phyloP scores from a whole-genome alignment of 768 basidiomycete genomes.

The Termitomyces sp. region DNA sequence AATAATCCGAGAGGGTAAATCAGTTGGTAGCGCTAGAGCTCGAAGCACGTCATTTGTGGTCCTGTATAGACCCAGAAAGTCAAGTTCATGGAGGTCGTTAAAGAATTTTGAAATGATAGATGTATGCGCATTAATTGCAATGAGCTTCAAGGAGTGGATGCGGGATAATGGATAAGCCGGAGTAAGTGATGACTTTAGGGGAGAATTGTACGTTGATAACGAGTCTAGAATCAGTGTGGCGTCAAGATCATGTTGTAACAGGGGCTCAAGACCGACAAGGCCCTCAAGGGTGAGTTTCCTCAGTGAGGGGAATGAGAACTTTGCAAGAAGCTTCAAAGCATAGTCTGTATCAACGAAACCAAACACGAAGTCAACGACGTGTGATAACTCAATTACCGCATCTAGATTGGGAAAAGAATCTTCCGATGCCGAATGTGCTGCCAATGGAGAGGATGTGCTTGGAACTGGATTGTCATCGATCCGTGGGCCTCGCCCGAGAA shows the following conservation, averaged over 20 bases:
- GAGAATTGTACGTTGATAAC: conserved; percentile 15
- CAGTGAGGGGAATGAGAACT: conserved; percentile 32
- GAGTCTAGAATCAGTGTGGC: conserved; percentile 29
- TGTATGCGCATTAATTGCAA: conserved; percentile 18
- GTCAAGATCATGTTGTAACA: conserved; percentile 23
- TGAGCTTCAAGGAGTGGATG: conserved; percentile 25
- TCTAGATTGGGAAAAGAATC: neutral
- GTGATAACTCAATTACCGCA: conserved; percentile 19
- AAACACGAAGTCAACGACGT: conserved; percentile 28
- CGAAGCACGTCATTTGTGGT: conserved; percentile 18
- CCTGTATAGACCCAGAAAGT: conserved; percentile 16
- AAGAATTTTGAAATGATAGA: conserved; percentile 20
- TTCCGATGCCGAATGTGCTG: neutral
- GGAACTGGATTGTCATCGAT: conserved; percentile 13
- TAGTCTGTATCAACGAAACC: conserved; percentile 40
- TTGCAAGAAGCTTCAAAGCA: conserved; percentile 30
- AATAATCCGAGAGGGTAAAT: neutral
- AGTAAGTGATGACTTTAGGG: neutral
- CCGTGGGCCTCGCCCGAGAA: conserved; percentile 51
- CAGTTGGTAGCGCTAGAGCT: conserved; percentile 10
- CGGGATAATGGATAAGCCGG: conserved; percentile 17
- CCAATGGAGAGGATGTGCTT: neutral
- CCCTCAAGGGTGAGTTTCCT: conserved; percentile 38
- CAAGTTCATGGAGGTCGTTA: conserved; percentile 18
- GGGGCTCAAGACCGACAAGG: conserved; percentile 28